Evolutionary conservation across 768 basidiomycete genomes (phyloP), one percentile per base, ranked within the genome.

Genomic region (Panaeolus papilionaceus): DNA sequence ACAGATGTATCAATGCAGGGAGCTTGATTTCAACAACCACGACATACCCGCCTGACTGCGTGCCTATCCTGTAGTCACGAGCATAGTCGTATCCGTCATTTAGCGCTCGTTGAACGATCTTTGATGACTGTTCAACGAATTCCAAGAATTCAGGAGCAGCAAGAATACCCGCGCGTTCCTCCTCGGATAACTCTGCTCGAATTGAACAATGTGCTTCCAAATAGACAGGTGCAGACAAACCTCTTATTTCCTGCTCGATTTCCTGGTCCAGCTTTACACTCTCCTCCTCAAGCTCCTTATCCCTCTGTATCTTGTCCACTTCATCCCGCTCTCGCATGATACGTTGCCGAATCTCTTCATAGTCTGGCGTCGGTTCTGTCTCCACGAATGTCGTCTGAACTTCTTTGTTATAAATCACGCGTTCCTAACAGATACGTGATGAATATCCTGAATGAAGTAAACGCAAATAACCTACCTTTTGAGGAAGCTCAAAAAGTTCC

Each of bases 81-180:
- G 95, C 94, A 73, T 99, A 98, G 77, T 99, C 98, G 77, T 99
- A 99, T 33, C 88, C 88, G 73, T 99, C 98, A 74, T 94, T 98
- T 69, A 99, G 80, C 23, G 97, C 98, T 62, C 98, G 85, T 76
- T 99, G 95, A 11, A 98, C 88, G 58, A 99, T 95, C 80, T 97
- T 97, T 23, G 94, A 95, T 9, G 95, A 96, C 72, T 92, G 89
- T 75, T 98, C 95, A 16, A 99, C 90, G 77, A 99, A 99, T 70
- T 95, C 92, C 16, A 93, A 79, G 76, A 99, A 98, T 74, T 96
- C 95, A 0, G 96, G 94, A 8, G 92, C 92, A n/a, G 89, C 81
- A 69, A 95, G 84, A 63, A 98, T 93, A 70, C 88, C 89, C 0
- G 87, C 81, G 47, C 92, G 86, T 77, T 98, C 94, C 67, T 96